phyloP scores from a whole-genome alignment of 371 early-diverging fungal genomes.

The Mucor piriformis region DNA sequence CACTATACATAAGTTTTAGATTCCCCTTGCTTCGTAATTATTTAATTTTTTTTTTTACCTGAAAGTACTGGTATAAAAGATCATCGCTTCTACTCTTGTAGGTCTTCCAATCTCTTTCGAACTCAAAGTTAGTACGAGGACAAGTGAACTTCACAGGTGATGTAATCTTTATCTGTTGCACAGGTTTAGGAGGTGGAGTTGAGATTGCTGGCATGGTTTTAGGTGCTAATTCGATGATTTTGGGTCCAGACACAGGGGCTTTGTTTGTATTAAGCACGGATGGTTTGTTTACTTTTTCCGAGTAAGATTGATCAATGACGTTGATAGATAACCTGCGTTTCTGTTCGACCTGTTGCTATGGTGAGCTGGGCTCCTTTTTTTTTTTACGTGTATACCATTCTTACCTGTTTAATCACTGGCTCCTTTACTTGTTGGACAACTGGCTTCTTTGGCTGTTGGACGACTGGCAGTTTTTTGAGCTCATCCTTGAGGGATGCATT shows the following conservation, averaged over 20 bases:
- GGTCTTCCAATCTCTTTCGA: slow-evolving; percentile 79
- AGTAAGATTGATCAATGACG: slow-evolving; percentile 30
- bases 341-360: neutral
- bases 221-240: neutral
- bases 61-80: slow-evolving; percentile 66
- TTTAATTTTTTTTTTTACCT: slow-evolving; percentile 44
- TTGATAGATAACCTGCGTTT: slow-evolving; percentile 31
- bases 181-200: neutral
- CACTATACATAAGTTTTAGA: slow-evolving; percentile 15
- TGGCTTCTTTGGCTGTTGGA: neutral
- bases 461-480: slow-evolving; percentile 45
- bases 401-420: too few relatives aligned
- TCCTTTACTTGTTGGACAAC: too few relatives aligned
- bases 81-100: slow-evolving; percentile 52
- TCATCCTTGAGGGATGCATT: slow-evolving; percentile 71
- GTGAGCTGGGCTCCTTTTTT: too few relatives aligned
- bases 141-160: slow-evolving; percentile 26
- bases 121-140: slow-evolving; percentile 70
- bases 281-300: neutral
- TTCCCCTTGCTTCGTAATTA: neutral
- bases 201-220: slow-evolving; percentile 5
- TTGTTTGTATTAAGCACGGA: neutral
- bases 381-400: too few relatives aligned
- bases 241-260: neutral
- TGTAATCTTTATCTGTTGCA: neutral